These are phyloP conservation scores for Cladosporium sp. DNA, from an alignment of 2,329 filamentous ascomycete species.

Conservation along the genomic window DNA sequence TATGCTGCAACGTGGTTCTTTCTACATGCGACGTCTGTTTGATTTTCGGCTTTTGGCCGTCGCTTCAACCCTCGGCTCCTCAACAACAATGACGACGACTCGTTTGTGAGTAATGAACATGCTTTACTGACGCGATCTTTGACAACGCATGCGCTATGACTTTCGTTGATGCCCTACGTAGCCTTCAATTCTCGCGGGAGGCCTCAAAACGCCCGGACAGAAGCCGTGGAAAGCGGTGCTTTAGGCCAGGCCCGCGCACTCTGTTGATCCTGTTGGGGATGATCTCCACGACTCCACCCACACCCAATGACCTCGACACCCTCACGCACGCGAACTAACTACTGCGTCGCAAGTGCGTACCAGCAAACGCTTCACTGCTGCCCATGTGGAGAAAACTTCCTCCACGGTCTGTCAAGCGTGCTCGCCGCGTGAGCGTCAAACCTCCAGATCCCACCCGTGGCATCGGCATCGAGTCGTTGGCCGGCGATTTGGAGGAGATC, in stretches of 20 bases:
- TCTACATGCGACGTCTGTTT: conserved; percentile 3
- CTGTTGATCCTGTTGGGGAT: conserved; percentile 16
- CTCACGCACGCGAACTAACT: background rate
- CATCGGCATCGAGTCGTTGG: conserved; percentile 53
- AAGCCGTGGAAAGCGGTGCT: background rate
- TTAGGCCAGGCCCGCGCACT: conserved; percentile 9
- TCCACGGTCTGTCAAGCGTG: conserved; percentile 32
- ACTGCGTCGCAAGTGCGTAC: background rate
- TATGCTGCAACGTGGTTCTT: background rate
- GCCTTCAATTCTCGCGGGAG: background rate
- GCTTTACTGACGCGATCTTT: background rate
- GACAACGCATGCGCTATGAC: conserved; percentile 15
- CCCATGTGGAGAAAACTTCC: conserved; percentile 33
- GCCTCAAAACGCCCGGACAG: conserved; percentile 2
- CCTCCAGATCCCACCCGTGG: conserved; percentile 68
- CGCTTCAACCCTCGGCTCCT: background rate
- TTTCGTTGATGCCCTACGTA: conserved; percentile 6
- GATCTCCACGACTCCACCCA: conserved; percentile 11
- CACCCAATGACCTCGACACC: background rate
- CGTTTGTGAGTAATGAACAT: background rate
- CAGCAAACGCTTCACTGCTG: background rate
- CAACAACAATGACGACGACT: conserved; percentile 10
- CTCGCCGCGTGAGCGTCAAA: conserved; percentile 57
- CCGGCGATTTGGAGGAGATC: conserved; percentile 38
- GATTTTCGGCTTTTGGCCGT: background rate